These are phyloP conservation scores for Penicillium sclerotiorum DNA, from an alignment of 2,329 filamentous ascomycete species.

Conservation along the genomic window DNA sequence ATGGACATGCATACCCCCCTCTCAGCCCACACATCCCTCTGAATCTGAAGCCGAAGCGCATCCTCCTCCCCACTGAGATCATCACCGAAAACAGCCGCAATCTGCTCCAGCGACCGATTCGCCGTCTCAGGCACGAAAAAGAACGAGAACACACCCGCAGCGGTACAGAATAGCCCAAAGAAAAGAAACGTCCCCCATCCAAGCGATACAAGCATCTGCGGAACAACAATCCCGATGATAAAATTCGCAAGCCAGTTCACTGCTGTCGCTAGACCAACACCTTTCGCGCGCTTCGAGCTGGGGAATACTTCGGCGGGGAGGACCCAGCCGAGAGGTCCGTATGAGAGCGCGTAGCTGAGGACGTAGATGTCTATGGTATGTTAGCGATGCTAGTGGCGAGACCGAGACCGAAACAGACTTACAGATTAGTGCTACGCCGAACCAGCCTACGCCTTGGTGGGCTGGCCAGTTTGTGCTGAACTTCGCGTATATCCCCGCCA, in stretches of 20 bases:
- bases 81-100: constrained; percentile 37
- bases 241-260: not conserved
- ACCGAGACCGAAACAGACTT: too few species aligned
- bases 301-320: not conserved
- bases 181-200: constrained; percentile 55
- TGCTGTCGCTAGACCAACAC: not conserved
- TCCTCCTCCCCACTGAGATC: constrained; percentile 19
- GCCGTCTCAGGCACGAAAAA: not conserved
- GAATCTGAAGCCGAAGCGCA: constrained; percentile 1
- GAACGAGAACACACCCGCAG: not conserved
- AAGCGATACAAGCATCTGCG: constrained; percentile 43
- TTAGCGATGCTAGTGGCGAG: not conserved
- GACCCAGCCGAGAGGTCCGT: not conserved
- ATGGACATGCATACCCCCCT: not conserved
- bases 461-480: not conserved
- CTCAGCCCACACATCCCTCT: constrained; percentile 8
- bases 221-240: not conserved
- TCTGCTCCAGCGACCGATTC: not conserved
- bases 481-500: not conserved
- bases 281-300: not conserved
- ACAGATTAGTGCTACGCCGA: constrained; percentile 4
- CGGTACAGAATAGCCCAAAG: constrained; percentile 44
- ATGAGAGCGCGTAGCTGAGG: not conserved
- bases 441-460: not conserved
- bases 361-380: constrained; percentile 1